Evolutionary conservation across 1,284 basidiomycete genomes (phyloP), one percentile per base, ranked within the genome.

Genomic region (Boletus austroedulis): DNA sequence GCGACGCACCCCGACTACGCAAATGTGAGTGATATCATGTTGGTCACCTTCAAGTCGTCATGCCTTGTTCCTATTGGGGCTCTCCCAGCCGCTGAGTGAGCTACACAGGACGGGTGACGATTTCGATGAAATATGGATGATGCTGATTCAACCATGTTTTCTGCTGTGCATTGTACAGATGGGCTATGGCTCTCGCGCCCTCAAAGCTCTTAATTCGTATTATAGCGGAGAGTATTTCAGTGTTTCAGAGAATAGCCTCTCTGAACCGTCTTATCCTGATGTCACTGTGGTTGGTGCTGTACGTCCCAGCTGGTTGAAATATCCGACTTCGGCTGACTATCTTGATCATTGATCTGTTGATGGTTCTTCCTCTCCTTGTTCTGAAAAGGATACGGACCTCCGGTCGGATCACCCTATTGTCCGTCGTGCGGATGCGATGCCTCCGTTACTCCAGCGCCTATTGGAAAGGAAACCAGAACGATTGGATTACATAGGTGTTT

Each of bases 1-100:
- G 97, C 97, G 31, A 95, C 92, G n/a, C 94, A 98, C 76, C 96
- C 96, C 0, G 95, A 98, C 72, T 97, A 97, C 69, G 86, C 90
- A 31, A 87, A 84, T 65, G 91, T 92, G 64, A 68, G 89, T 79
- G 17, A 19, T 41, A 11, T 15, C 15, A 26, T 48, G 7, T 40
- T 10, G 11, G 24, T 23, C 34, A 19, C 6, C 15, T 31, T 41
- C 10, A 21, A 12, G 41, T 45, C 34, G 46, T 23, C 23, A 14
- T 8, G 14, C 23, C 40, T 41, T 36, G 36, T 28, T 34, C 26
- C 12, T 26, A 17, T n/a, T 12, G 44, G 28, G 40, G 36, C 31
- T 44, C 31, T 40, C 11, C 38, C n/a, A 10, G 36, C 41, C 23
- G 45, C 28, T 50, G 15, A 7, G 41, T 15, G 24, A 9, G 32